Evolutionary conservation across 2,329 filamentous ascomycete species (phyloP).

Genomic region (Chrysoporthe deuterocubensis): DNA sequence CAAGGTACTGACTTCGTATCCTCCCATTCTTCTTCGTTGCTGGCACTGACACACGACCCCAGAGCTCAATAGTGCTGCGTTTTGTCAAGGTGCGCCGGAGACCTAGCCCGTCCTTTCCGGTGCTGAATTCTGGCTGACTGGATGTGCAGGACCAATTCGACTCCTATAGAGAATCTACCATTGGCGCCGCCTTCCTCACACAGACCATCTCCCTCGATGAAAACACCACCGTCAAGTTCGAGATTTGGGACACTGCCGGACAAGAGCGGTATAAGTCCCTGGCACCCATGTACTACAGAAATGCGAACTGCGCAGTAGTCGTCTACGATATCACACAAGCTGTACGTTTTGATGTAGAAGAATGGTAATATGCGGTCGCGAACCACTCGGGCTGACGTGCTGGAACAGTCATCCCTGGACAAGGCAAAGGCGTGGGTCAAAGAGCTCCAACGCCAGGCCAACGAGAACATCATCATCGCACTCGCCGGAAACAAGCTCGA

Average conservation of each 20-base stretch:
- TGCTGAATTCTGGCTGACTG: slow-evolving; percentile 22
- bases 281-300: slow-evolving; percentile 99
- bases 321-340: slow-evolving; percentile 99
- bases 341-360: slow-evolving; percentile 58
- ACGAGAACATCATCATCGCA: slow-evolving; percentile 99
- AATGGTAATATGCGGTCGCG: too few species aligned
- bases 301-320: slow-evolving; percentile 98
- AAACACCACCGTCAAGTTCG: slow-evolving; percentile 98
- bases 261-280: slow-evolving; percentile 99
- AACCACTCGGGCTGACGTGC: slow-evolving; percentile 32
- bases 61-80: slow-evolving; percentile 97
- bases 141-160: slow-evolving; percentile 90
- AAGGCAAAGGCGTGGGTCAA: slow-evolving; percentile 99
- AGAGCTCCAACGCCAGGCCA: slow-evolving; percentile 96
- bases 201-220: slow-evolving; percentile 99
- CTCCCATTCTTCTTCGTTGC: slow-evolving; percentile 24
- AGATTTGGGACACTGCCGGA: slow-evolving; percentile 99
- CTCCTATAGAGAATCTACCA: slow-evolving; percentile 93
- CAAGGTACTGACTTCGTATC: slow-evolving; percentile 68
- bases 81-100: slow-evolving; percentile 81
- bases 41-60: slow-evolving; percentile 36
- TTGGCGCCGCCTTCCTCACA: slow-evolving; percentile 97
- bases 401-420: slow-evolving; percentile 81
- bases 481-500: slow-evolving; percentile 98
- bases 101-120: not conserved